These are phyloP conservation scores for Cadophora sp. DNA, from an alignment of 2,329 filamentous ascomycete species.

Conservation along the genomic window DNA sequence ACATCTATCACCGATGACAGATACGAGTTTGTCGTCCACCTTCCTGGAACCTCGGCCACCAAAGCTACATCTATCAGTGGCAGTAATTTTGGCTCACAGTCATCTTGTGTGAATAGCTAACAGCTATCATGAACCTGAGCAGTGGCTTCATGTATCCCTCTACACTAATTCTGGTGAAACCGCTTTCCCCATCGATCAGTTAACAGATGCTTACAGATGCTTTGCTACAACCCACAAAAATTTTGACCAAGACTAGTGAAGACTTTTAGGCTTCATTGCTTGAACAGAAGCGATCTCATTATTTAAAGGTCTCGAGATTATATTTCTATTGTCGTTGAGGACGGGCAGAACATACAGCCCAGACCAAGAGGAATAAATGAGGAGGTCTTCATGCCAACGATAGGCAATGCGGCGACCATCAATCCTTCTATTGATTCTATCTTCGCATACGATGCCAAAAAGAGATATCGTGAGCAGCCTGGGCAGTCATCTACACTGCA, in stretches of 20 bases:
- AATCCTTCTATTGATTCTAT: too few relatives aligned
- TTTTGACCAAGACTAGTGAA: not conserved
- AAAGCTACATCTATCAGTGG: too few relatives aligned
- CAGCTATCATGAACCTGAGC: too few relatives aligned
- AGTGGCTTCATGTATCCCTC: not conserved
- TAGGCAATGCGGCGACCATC: too few relatives aligned
- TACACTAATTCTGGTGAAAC: not conserved
- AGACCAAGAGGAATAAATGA: not conserved
- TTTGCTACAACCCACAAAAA: not conserved
- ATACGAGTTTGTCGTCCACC: constrained; percentile 31
- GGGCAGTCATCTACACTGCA: too few relatives aligned
- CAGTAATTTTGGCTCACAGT: too few relatives aligned
- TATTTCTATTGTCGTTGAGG: not conserved
- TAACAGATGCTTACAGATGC: not conserved
- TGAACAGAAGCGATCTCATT: not conserved
- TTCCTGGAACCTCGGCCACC: not conserved
- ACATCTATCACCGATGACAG: constrained; percentile 22
- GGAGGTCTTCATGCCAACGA: too few relatives aligned
- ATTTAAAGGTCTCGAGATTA: not conserved
- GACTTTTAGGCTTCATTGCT: not conserved
- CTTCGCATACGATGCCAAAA: too few relatives aligned
- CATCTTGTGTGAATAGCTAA: too few relatives aligned
- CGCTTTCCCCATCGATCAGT: not conserved
- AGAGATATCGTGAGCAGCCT: too few relatives aligned
- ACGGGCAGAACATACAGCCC: not conserved